phyloP scores from a whole-genome alignment of 2,329 filamentous ascomycete species.

The Berkeleyomyces rouxiae region DNA sequence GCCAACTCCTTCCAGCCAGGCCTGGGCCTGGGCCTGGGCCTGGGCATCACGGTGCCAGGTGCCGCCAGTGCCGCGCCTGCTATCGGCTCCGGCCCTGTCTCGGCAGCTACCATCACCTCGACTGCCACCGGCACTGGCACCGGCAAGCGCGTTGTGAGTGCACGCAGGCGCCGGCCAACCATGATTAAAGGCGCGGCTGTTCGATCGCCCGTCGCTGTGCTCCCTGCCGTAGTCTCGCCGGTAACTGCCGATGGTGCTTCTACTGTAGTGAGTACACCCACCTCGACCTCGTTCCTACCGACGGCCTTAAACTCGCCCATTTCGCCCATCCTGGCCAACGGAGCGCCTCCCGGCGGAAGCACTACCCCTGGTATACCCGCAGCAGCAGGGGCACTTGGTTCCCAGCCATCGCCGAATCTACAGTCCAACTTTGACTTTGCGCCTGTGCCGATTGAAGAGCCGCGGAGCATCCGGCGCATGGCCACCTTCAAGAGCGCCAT shows the following conservation, averaged over 20 bases:
- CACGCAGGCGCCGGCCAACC: slow-evolving; percentile 10
- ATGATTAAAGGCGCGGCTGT: slow-evolving; percentile 14
- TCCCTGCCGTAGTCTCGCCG: slow-evolving; percentile 17
- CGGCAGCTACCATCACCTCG: background rate
- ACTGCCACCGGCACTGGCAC: slow-evolving; percentile 9
- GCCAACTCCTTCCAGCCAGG: slow-evolving; percentile 8
- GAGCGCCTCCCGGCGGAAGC: slow-evolving; percentile 10
- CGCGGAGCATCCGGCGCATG: slow-evolving; percentile 37
- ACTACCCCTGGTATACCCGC: slow-evolving; percentile 8
- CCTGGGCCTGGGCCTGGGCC: slow-evolving; percentile 20
- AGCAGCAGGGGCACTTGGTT: slow-evolving; percentile 14
- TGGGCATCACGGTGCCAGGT: slow-evolving; percentile 13
- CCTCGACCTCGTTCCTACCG: slow-evolving; percentile 23
- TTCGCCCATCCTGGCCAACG: slow-evolving; percentile 18
- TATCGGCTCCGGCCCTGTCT: background rate
- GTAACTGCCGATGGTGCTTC: slow-evolving; percentile 28
- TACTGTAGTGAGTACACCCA: background rate
- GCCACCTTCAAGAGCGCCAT: slow-evolving; percentile 82
- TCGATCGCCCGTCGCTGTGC: slow-evolving; percentile 13
- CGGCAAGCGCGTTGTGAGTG: slow-evolving; percentile 11
- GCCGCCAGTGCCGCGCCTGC: background rate
- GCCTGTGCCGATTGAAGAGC: slow-evolving; percentile 22
- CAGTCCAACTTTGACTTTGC: slow-evolving; percentile 17
- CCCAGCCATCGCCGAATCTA: slow-evolving; percentile 10
- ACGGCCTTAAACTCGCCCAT: slow-evolving; percentile 34